phyloP scores from a whole-genome alignment of 1,139 yeast genomes.

The Lizanozyma gosingica region DNA sequence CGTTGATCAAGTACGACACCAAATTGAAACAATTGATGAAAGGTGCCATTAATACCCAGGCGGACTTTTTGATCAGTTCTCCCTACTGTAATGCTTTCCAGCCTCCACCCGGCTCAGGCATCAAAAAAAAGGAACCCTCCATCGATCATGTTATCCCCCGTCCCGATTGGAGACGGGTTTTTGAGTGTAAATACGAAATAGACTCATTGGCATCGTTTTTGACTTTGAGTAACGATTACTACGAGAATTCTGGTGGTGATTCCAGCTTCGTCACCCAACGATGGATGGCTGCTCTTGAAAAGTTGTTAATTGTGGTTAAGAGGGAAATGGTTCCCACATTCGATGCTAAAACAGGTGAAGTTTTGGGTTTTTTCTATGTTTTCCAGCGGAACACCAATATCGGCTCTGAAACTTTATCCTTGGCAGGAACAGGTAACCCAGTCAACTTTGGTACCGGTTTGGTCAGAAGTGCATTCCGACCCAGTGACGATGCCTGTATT shows the following conservation, averaged over 20 bases:
- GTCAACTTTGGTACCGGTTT: slow-evolving; percentile 64
- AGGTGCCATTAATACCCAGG: slow-evolving; percentile 81
- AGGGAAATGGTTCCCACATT: slow-evolving; percentile 63
- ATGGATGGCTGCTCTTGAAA: slow-evolving; percentile 57
- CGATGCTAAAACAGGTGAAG: slow-evolving; percentile 44
- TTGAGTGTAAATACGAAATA: slow-evolving; percentile 85
- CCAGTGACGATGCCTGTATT: slow-evolving; percentile 83
- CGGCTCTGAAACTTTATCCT: slow-evolving; percentile 74
- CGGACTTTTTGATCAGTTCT: slow-evolving; percentile 45
- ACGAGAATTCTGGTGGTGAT: slow-evolving; percentile 41
- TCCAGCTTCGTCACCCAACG: slow-evolving; percentile 38
- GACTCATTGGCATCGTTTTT: slow-evolving; percentile 81
- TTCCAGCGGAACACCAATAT: slow-evolving; percentile 68
- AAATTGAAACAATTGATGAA: slow-evolving; percentile 42
- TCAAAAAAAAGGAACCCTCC: slow-evolving; percentile 45
- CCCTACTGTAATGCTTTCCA: slow-evolving; percentile 92
- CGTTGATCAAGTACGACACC: slow-evolving; percentile 44
- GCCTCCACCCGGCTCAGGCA: slow-evolving; percentile 61
- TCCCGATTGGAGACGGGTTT: slow-evolving; percentile 65
- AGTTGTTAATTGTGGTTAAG: slow-evolving; percentile 42
- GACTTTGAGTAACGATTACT: slow-evolving; percentile 66
- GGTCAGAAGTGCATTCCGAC: slow-evolving; percentile 80
- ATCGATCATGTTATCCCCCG: slow-evolving; percentile 59
- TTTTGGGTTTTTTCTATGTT: slow-evolving; percentile 43
- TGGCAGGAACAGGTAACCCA: slow-evolving; percentile 79